Evolutionary conservation across 108 stramenopile species (phyloP).

Genomic region (Schizochytrium sp.): DNA sequence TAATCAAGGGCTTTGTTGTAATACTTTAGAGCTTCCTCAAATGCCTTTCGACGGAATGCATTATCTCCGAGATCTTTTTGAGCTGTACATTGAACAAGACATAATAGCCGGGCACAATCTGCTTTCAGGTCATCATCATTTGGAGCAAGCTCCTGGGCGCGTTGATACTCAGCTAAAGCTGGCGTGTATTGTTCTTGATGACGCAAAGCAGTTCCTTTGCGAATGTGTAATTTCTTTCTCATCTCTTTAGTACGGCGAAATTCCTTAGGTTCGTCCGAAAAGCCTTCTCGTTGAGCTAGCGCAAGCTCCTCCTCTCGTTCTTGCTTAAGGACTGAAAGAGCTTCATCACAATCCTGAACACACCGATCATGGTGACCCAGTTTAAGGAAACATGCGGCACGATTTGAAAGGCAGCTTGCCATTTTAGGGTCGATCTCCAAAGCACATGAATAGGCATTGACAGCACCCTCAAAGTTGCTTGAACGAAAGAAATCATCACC

Average conservation of each 20-base stretch:
- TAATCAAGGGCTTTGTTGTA: conserved; percentile 71
- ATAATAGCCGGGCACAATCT: conserved; percentile 59
- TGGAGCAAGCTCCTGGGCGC: neutral
- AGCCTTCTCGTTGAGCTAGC: conserved; percentile 65
- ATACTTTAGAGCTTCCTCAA: conserved; percentile 64
- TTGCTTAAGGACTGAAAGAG: conserved; percentile 67
- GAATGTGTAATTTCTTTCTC: conserved; percentile 47
- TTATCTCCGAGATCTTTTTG: conserved; percentile 67
- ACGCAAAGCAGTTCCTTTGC: conserved; percentile 55
- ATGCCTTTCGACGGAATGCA: conserved; percentile 61
- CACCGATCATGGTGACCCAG: conserved; percentile 53
- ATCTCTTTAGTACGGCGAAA: conserved; percentile 10
- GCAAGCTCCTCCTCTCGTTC: conserved; percentile 67
- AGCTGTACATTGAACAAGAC: conserved; percentile 64
- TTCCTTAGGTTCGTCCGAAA: neutral
- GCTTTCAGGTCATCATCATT: conserved; percentile 49
- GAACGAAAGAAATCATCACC: conserved; percentile 74
- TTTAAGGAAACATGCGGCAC: conserved; percentile 71
- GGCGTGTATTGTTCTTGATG: conserved; percentile 44
- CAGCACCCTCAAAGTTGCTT: conserved; percentile 33
- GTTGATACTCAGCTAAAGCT: conserved; percentile 63
- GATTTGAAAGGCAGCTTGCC: conserved; percentile 63
- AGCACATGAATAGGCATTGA: conserved; percentile 52
- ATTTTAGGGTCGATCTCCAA: conserved; percentile 39
- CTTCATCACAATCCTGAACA: conserved; percentile 27